Percentiles rank a stretch among this genome's conserved stretches.
phyloP scores from a whole-genome alignment of 257 asterid species.

The Solanum pinnatisectum region DNA sequence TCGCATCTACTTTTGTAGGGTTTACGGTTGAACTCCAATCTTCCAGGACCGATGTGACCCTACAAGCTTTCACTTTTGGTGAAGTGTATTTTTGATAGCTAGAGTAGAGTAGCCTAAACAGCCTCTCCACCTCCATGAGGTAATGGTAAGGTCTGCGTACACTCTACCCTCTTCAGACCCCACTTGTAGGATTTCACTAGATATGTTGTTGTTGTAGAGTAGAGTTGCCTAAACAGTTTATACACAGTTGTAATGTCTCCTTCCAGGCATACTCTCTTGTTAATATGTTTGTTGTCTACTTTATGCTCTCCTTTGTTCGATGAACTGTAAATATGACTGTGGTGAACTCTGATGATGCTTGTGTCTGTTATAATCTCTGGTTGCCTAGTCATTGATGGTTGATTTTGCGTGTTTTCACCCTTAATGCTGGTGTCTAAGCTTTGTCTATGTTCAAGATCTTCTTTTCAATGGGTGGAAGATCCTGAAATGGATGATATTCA shows the following conservation, averaged over 20 bases:
- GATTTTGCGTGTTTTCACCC: not conserved
- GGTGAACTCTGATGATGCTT: not conserved
- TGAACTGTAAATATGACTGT: not conserved
- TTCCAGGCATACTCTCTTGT: not conserved
- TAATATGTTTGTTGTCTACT: not conserved
- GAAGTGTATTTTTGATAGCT: not conserved
- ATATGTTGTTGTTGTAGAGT: not conserved
- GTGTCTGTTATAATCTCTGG: not conserved
- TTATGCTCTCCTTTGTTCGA: not conserved
- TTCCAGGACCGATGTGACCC: not conserved
- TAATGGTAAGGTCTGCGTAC: not conserved
- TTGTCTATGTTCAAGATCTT: not conserved
- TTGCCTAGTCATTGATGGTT: not conserved
- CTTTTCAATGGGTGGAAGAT: not conserved
- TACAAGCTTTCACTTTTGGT: not conserved
- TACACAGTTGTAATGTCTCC: not conserved
- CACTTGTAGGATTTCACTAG: not conserved
- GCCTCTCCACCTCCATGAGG: not conserved
- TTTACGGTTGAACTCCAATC: not conserved
- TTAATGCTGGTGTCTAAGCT: not conserved
- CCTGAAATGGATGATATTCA: not conserved
- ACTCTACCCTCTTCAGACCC: not conserved
- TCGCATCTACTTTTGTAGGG: not conserved
- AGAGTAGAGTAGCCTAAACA: not conserved
- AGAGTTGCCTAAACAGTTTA: not conserved